Percentiles rank a stretch among this genome's conserved stretches.
These are phyloP conservation scores for Prunus padus DNA, from an alignment of 306 rosid genomes.

Conservation along the genomic window DNA sequence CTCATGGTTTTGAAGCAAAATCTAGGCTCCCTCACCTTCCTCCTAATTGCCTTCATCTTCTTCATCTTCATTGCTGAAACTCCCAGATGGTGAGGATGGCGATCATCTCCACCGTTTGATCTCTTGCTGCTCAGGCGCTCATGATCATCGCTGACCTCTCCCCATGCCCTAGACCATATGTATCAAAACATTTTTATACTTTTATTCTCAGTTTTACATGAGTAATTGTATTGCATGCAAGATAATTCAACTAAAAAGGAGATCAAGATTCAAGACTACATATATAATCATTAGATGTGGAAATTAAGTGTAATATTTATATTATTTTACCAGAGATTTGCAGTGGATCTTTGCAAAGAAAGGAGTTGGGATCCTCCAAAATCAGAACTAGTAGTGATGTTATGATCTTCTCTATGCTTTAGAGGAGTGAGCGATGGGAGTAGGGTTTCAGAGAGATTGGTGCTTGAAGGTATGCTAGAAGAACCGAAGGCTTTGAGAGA, in stretches of 20 bases:
- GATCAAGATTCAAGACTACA: background rate
- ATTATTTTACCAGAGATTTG: conserved; percentile 69
- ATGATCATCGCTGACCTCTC: background rate
- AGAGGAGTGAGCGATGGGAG: conserved; percentile 30
- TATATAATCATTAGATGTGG: background rate
- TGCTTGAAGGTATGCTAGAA: conserved; percentile 24
- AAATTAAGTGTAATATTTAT: background rate
- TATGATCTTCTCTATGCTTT: conserved; percentile 41
- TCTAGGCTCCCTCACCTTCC: conserved; percentile 97
- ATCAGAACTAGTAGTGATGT: conserved; percentile 23
- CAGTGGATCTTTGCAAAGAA: conserved; percentile 70
- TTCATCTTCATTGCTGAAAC: conserved; percentile 79
- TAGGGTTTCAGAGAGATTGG: conserved; percentile 71
- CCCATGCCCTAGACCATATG: background rate
- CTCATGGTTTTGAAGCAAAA: conserved; percentile 98
- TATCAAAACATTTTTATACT: background rate
- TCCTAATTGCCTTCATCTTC: conserved; percentile 74
- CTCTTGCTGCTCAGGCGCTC: conserved; percentile 35
- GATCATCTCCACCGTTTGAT: conserved; percentile 34
- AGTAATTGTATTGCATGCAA: background rate
- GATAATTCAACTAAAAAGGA: background rate
- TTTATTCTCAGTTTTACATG: background rate
- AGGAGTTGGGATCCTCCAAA: conserved; percentile 65
- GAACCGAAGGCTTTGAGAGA: conserved; percentile 49
- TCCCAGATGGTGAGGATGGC: conserved; percentile 36